Evolutionary conservation across 2,329 filamentous ascomycete genomes (phyloP).

Genomic region (Tothia fuscella): DNA sequence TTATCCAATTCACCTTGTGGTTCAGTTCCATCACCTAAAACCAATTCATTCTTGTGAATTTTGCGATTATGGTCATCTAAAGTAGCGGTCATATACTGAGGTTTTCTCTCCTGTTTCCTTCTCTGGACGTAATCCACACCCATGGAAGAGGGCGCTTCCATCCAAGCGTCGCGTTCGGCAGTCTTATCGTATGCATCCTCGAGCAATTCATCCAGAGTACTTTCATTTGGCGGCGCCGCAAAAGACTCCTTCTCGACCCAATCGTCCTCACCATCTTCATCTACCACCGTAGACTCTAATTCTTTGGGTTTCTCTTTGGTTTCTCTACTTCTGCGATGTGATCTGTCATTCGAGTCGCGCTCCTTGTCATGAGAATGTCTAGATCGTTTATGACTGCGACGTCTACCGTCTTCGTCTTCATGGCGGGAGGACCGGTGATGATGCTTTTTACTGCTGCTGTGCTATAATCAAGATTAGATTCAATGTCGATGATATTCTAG

Average conservation of each 20-base stretch:
- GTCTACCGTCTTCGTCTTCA: conserved; percentile 1
- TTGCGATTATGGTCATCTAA: conserved; percentile 53
- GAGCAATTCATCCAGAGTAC: conserved; percentile 31
- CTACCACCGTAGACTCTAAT: background rate
- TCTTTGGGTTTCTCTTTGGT: conserved; percentile 23
- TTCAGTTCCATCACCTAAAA: conserved; percentile 51
- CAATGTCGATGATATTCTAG: too few relatives aligned
- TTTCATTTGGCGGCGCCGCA: conserved; percentile 28
- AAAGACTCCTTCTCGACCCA: conserved; percentile 33
- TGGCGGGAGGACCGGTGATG: conserved; percentile 1
- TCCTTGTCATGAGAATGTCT: conserved; percentile 29
- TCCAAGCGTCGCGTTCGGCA: conserved; percentile 75
- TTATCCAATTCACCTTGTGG: conserved; percentile 19
- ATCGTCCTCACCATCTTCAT: conserved; percentile 28
- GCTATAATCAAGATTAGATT: too few relatives aligned
- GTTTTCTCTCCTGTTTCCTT: conserved; percentile 35
- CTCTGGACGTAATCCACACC: conserved; percentile 74
- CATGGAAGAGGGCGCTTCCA: conserved; percentile 74
- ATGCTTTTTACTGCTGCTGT: conserved; percentile 7
- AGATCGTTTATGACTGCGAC: conserved; percentile 19
- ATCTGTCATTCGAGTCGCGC: conserved; percentile 33
- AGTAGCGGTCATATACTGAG: conserved; percentile 34
- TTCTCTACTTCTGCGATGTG: conserved; percentile 51
- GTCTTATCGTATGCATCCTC: conserved; percentile 21
- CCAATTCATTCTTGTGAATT: conserved; percentile 72